Evolutionary conservation across 2,329 filamentous ascomycete genomes (phyloP).

Genomic region (Beauveria australis): DNA sequence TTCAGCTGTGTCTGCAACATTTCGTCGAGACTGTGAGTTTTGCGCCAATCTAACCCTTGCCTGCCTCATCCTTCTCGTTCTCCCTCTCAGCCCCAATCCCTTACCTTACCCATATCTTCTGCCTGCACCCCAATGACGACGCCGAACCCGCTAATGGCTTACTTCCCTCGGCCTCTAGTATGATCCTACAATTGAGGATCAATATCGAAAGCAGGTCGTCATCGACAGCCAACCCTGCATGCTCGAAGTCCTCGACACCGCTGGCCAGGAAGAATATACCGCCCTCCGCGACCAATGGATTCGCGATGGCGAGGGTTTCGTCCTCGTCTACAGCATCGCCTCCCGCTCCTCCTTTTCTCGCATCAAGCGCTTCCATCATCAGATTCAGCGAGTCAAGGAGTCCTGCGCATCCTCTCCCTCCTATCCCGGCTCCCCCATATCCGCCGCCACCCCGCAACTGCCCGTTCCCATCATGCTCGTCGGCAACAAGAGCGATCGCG

Average conservation of each 20-base stretch:
- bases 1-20: conserved; percentile 95
- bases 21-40: conserved; percentile 81
- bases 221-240: conserved; percentile 95
- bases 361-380: conserved; percentile 92
- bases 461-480: conserved; percentile 95
- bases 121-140: not conserved
- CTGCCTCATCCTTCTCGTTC: not conserved
- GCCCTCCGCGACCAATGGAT: conserved; percentile 97
- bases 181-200: conserved; percentile 82
- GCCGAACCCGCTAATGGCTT: not conserved
- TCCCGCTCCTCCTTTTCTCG: conserved; percentile 90
- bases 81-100: not conserved
- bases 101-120: not conserved
- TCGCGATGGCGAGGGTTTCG: conserved; percentile 92
- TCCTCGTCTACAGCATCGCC: conserved; percentile 97
- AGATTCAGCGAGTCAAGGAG: conserved; percentile 96
- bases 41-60: not conserved
- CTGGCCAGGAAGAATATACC: conserved; percentile 97
- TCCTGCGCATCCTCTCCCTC: conserved; percentile 69
- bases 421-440: conserved; percentile 66
- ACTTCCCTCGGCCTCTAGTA: conserved; percentile 43
- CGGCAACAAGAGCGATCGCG: conserved; percentile 95
- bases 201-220: conserved; percentile 80
- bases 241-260: conserved; percentile 95
- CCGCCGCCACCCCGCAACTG: conserved; percentile 49